Base-by-base conservation (phyloP, 1,284 basidiomycete genomes). In the Calocybe gambosa region DNA sequence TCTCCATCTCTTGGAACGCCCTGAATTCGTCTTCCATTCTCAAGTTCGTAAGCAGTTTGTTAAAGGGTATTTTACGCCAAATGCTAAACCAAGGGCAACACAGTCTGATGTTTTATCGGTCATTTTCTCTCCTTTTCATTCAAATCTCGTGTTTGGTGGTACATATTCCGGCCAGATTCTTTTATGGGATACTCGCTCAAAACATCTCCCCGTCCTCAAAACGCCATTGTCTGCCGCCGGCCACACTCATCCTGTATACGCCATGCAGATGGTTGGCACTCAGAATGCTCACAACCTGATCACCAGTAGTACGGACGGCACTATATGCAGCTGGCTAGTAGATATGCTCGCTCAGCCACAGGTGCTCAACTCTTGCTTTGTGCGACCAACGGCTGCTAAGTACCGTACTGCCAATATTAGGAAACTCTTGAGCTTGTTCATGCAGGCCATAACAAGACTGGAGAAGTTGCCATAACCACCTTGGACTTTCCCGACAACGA, bases 321-420 rank as follows among this genome's bases (percentile, higher is more conserved):
- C 87, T 18, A 89, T 99, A 2, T 99, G 96, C 65, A 91, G 89
- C 60, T 99, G 96, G 96, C 74, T 95, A 31, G 87, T 97, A 2
- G 96, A 99, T 68, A 97, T 99, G 93, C 80, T 99, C 26, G 92
- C 94, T 1, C 88, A 93, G 59, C 96, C 96, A 3, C 93, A 95
- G 74, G 90, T 90, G 57, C 18, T 62, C 54, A 23, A 31, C 37
- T 42, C 21, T 50, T 16, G 56, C 31, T 51, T 42, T 54, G 15
- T 16, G 49, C 8, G 35, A 34, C 3, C 21, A 10, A 39, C 15
- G n/a, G 31, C 5, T 16, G 15, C 31, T 34, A 34, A 34, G 4
- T 4, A 34, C 43, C 38, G 16, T 33, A 7, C 42, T 18, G 6
- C 5, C 13, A 25, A 4, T 15, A 21, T 33, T 39, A 95, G 86